A percentile compares a stretch with the other conserved stretches of the same genome.
Evolutionary conservation across 768 basidiomycete genomes (phyloP).

Genomic region (Neoboletus brunneissimus): DNA sequence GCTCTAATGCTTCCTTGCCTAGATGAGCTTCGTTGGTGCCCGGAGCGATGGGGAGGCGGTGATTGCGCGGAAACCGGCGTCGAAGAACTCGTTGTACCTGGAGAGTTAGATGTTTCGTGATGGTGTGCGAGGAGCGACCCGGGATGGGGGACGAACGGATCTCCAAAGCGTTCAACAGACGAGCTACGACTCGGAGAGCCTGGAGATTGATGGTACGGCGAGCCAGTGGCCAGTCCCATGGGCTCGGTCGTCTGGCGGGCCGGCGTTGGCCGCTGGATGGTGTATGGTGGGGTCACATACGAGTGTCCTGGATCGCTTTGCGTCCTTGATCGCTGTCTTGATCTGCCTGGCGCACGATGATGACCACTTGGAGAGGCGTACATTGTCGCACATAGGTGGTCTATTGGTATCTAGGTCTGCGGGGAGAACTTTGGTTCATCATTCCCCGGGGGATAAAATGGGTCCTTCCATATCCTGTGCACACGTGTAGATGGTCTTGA

Average conservation of each 20-base stretch:
- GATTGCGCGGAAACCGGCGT: slow-evolving; percentile 18
- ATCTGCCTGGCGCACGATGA: slow-evolving; percentile 8
- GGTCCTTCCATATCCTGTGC: background rate
- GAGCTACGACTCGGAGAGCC: slow-evolving; percentile 25
- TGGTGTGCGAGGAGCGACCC: slow-evolving; percentile 10
- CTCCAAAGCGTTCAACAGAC: slow-evolving; percentile 18
- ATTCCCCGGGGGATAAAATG: background rate
- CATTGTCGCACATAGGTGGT: slow-evolving; percentile 12
- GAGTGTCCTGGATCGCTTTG: slow-evolving; percentile 26
- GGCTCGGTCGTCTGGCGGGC: slow-evolving; percentile 23
- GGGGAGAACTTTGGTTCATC: background rate
- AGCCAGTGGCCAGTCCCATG: background rate
- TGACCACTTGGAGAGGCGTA: slow-evolving; percentile 6
- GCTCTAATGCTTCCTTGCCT: slow-evolving; percentile 15
- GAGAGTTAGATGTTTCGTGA: slow-evolving; percentile 3
- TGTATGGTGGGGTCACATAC: slow-evolving; percentile 23
- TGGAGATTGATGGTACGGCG: slow-evolving; percentile 4
- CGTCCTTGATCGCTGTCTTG: slow-evolving; percentile 12
- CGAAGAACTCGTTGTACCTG: slow-evolving; percentile 4
- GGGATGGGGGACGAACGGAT: slow-evolving; percentile 10
- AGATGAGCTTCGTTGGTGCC: slow-evolving; percentile 17
- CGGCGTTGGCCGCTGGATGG: slow-evolving; percentile 24
- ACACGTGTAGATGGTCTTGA: slow-evolving; percentile 6
- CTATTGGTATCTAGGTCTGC: background rate
- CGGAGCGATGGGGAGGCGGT: slow-evolving; percentile 17